These are phyloP conservation scores for Aspergillus taichungensis DNA, from an alignment of 495 filamentous ascomycete genomes.

Conservation along the genomic window DNA sequence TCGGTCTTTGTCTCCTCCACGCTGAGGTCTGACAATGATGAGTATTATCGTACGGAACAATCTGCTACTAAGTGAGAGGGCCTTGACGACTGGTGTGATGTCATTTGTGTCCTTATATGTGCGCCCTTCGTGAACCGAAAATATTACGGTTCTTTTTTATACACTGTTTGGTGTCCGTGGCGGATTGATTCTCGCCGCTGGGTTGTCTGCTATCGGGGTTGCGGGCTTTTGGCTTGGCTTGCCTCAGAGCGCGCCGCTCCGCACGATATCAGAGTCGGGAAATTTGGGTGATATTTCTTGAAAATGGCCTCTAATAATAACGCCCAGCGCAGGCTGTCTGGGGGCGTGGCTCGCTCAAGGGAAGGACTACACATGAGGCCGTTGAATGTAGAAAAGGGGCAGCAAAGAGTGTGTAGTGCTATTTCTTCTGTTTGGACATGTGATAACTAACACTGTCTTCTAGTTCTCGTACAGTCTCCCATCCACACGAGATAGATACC, in stretches of 20 bases:
- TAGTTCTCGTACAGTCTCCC: slow-evolving; percentile 15
- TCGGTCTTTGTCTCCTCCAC: not conserved
- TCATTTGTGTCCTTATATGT: slow-evolving; percentile 10
- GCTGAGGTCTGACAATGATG: slow-evolving; percentile 3
- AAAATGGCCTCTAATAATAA: slow-evolving; percentile 19
- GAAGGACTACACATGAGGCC: slow-evolving; percentile 18
- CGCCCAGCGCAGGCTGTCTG: not conserved
- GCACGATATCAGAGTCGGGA: too few species aligned
- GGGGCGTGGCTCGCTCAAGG: slow-evolving; percentile 5
- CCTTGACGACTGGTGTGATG: slow-evolving; percentile 7
- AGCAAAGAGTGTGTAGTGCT: slow-evolving; percentile 22
- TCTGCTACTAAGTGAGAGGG: slow-evolving; percentile 3
- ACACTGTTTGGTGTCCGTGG: too few species aligned
- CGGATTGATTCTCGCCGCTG: too few species aligned
- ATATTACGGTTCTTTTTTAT: not conserved
- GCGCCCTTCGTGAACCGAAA: slow-evolving; percentile 9
- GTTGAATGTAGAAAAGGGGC: slow-evolving; percentile 28
- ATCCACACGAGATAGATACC: not conserved
- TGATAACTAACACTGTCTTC: not conserved
- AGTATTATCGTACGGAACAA: not conserved
- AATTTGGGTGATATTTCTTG: not conserved
- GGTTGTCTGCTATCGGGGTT: too few species aligned
- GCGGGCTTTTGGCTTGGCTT: too few species aligned
- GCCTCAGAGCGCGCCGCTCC: too few species aligned
- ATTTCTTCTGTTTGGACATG: not conserved